Evolutionary conservation across 345 rosid species (phyloP), one percentile per base, ranked within the genome.

Genomic region (Turritis glabra): DNA sequence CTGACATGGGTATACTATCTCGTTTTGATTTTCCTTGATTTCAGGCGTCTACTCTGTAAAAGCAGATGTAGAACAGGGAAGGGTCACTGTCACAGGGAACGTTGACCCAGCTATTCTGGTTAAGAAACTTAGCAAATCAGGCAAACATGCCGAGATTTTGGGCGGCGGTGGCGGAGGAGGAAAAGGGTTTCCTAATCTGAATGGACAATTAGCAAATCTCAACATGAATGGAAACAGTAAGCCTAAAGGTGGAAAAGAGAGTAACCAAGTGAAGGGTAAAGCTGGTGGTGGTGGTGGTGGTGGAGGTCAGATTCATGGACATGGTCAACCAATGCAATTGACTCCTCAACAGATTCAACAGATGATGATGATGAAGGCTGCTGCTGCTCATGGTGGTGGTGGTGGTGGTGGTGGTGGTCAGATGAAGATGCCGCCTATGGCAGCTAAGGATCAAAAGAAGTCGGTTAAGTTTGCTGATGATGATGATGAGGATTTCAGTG

Each of bases 141-240:
- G 99, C 26, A 96, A 92, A 76, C 91, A 88, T 72, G 99, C 97
- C 15, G 96, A 92, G 85, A 64, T 89, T 30, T 78, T 89, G 80
- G 91, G 90, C 56, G 80, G 77, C 17, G 80, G 79, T 0, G 83
- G 79, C 8, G 51, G 80, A 8, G 87, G 80, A 22, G 87, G 85
- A 9, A 87, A 85, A 70, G 91, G 89, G 30, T 67, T 78, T 46
- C 73, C 79, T 67, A 62, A 17, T 55, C 58, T 71, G 18, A 77
- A 41, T 51, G 76, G 67, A 11, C 80, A 77, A 11, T 77, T 71
- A 23, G 62, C 30, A 64, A 65, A 71, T 57, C 59, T 71, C 18
- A 64, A 33, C 8, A 64, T 70, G 76, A 57, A 32, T 62, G 83
- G 64, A 10, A 67, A 37, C 81, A 63, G 66, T 25, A 77, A 77